Conservation (phyloP, 2,329 filamentous ascomycete species). For the Microcyclosporella mali region DNA sequence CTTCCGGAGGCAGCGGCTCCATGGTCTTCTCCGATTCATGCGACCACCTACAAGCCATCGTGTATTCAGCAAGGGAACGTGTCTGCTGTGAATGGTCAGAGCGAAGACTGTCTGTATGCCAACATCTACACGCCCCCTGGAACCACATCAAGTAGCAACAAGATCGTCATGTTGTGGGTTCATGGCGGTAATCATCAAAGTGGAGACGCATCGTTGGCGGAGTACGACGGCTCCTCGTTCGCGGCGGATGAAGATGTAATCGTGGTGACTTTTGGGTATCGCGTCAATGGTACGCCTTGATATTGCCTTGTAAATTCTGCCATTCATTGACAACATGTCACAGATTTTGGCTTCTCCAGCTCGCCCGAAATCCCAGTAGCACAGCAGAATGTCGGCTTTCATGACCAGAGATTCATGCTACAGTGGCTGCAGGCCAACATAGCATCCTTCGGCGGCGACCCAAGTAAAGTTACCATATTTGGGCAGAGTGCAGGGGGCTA, state of each 20-base stretch:
- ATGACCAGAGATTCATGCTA: conserved; percentile 26
- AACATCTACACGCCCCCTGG: conserved; percentile 1
- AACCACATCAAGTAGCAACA: background rate
- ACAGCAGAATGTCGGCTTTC: conserved; percentile 17
- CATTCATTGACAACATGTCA: background rate
- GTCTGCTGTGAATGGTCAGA: background rate
- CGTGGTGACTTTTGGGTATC: conserved; percentile 1
- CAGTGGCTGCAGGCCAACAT: conserved; percentile 27
- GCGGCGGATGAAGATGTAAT: background rate
- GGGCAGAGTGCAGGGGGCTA: conserved; percentile 14
- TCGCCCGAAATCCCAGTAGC: background rate
- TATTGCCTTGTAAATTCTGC: background rate
- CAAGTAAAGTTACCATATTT: conserved; percentile 19
- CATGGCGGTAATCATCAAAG: background rate
- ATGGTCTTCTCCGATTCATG: background rate
- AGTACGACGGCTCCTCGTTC: background rate
- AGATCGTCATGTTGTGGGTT: background rate
- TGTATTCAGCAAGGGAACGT: background rate
- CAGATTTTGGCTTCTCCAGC: background rate
- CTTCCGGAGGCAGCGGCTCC: background rate
- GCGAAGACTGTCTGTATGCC: background rate
- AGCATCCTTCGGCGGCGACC: conserved; percentile 29
- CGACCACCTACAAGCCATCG: background rate
- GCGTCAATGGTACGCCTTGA: background rate
- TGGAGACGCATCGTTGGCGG: background rate